Percentiles rank a stretch among this genome's conserved stretches.
These are phyloP conservation scores for Pachyrhizus erosus DNA, from an alignment of 306 rosid genomes.

Conservation along the genomic window DNA sequence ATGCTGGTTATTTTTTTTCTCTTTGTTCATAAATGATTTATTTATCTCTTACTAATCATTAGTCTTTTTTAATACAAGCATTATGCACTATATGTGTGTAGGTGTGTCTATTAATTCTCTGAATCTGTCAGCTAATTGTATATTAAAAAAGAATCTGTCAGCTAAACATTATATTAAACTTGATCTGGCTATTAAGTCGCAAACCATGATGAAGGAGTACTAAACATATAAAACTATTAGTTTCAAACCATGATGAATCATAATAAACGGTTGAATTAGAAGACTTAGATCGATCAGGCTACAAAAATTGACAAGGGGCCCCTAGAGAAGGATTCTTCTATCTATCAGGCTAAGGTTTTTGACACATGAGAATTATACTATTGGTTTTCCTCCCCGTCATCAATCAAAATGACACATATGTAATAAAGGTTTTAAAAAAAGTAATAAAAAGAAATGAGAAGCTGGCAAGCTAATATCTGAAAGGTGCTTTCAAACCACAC, in stretches of 20 bases:
- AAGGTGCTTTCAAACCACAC: constrained; percentile 39
- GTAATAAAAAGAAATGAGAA: background rate
- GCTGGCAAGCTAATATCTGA: constrained; percentile 29
- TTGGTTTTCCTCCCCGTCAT: background rate
- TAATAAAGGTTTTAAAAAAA: background rate
- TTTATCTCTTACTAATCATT: background rate
- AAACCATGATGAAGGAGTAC: background rate
- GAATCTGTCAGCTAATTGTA: background rate
- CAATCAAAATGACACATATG: background rate
- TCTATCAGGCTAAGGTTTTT: background rate
- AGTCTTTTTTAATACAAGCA: constrained; percentile 4
- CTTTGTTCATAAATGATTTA: background rate
- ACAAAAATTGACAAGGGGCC: constrained; percentile 4
- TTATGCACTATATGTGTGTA: constrained; percentile 13
- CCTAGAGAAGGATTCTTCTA: constrained; percentile 12
- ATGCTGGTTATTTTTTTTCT: too few relatives aligned
- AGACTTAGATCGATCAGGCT: constrained; percentile 30
- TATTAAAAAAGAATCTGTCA: background rate
- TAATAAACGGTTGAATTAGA: constrained; percentile 18
- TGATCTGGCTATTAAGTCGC: background rate
- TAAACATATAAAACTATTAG: background rate
- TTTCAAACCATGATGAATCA: background rate
- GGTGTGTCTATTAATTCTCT: constrained; percentile 35
- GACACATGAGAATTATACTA: background rate
- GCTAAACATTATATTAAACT: constrained; percentile 1